phyloP scores from a whole-genome alignment of 176 grass and related monocot species.

The Zizania latifolia region DNA sequence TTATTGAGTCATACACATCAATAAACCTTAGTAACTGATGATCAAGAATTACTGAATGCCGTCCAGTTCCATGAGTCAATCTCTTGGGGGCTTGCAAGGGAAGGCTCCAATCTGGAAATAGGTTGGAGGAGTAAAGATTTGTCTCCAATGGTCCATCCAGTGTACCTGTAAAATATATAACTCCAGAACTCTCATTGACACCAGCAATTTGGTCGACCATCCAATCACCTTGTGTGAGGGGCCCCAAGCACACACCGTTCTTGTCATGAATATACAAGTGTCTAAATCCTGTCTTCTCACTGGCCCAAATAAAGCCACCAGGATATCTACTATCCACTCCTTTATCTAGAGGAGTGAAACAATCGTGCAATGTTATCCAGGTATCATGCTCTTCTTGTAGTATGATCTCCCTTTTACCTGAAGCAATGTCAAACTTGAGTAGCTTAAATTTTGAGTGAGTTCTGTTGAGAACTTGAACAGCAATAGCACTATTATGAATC shows the following conservation, averaged over 20 bases:
- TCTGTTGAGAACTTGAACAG: conserved; percentile 87
- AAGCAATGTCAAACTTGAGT: conserved; percentile 75
- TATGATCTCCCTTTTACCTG: conserved; percentile 65
- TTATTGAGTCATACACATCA: conserved; percentile 87
- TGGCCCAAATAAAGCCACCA: conserved; percentile 92
- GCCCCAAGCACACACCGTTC: conserved; percentile 70
- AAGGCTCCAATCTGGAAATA: conserved; percentile 72
- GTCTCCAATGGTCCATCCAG: conserved; percentile 84
- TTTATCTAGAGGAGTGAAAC: conserved; percentile 82
- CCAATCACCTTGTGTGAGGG: conserved; percentile 90
- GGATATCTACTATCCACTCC: conserved; percentile 57
- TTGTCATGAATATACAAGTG: conserved; percentile 89
- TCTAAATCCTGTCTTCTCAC: conserved; percentile 91
- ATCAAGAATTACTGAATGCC: conserved; percentile 89
- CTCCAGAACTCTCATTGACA: conserved; percentile 77
- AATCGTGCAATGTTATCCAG: conserved; percentile 95
- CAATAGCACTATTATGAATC: conserved; percentile 76
- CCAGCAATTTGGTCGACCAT: conserved; percentile 97
- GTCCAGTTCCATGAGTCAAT: conserved; percentile 73
- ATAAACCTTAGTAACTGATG: conserved; percentile 92
- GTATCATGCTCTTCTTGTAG: conserved; percentile 66
- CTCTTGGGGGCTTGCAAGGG: conserved; percentile 72
- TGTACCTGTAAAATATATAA: conserved; percentile 81
- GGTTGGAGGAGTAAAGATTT: conserved; percentile 71
- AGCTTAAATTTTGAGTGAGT: conserved; percentile 82